Base-by-base conservation (phyloP, 129 eudicot genomes). In the Chrysanthemum seticuspe region DNA sequence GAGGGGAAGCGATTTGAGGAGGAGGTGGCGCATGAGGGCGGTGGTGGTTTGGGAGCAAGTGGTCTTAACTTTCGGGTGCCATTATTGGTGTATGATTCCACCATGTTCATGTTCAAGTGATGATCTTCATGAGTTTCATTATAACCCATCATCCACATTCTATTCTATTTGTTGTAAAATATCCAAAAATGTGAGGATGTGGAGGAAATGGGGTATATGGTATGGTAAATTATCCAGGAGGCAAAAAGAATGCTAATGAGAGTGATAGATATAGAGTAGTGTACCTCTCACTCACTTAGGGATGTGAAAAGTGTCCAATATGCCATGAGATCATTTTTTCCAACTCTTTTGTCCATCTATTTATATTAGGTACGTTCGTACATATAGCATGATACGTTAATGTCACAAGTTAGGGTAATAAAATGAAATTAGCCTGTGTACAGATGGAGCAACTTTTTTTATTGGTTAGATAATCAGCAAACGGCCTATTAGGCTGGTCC, bases 91-190 rank as follows among this genome's bases (percentile, higher is more conserved):
- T 78, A 85, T 18, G 85, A 74, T 65, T 85, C 86, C 44, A 78
- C 65, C 81, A 75, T 75, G 73, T 55, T 74, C 47, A 40, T 40
- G 10, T 40, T 40, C 47, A 88, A 70, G 21, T 40, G 47, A 40
- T 72, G 75, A 71, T 90, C 91, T 66, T 79, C 88, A 58, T 52
- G 62, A 2, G 80, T 78, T 60, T 84, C 95, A 45, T 73, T 91
- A 82, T 86, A 88, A 52, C 88, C 92, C 95, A 88, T 91, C 95
- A 82, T 86, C 91, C 89, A 90, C 96, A 90, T 87, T 44, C 23
- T 74, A 25, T 65, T 74, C 78, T 62, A 62, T 15, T 18, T 25
- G 77, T 62, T 34, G 62, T 23, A 63, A 29, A 47, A 48, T 58
- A 21, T 70, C 66, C 66, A 27, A 68, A 61, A 70, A 62, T 70